A percentile compares a stretch with the other conserved stretches of the same genome.
These are phyloP conservation scores for Ramaria sp. DNA, from an alignment of 768 basidiomycete species.

Conservation along the genomic window DNA sequence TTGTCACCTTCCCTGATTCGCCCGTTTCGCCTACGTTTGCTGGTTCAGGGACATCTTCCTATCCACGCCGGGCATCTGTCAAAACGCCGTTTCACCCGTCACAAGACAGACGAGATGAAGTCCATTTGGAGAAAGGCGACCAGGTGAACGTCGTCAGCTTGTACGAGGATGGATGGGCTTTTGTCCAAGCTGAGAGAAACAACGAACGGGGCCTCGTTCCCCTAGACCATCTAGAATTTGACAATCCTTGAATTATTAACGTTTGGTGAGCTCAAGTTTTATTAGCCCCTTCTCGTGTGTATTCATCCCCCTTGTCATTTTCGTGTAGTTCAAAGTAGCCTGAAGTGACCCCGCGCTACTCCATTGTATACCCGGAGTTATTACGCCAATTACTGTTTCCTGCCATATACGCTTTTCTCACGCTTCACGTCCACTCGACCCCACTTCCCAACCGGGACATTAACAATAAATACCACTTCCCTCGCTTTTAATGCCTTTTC, in stretches of 20 bases:
- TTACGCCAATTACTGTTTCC: not conserved
- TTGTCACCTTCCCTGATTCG: slow-evolving; percentile 7
- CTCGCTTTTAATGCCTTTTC: not conserved
- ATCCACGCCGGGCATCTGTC: slow-evolving; percentile 3
- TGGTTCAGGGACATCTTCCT: not conserved
- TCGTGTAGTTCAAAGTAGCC: too few relatives aligned
- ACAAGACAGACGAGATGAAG: slow-evolving; percentile 33
- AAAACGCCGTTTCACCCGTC: not conserved
- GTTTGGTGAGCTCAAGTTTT: not conserved
- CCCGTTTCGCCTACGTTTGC: slow-evolving; percentile 8
- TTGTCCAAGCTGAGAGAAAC: slow-evolving; percentile 35
- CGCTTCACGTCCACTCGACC: slow-evolving; percentile 3
- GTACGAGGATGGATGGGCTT: slow-evolving; percentile 66
- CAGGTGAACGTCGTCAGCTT: slow-evolving; percentile 37
- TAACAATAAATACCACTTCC: not conserved
- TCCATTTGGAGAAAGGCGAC: slow-evolving; percentile 41
- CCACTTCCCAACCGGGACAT: not conserved
- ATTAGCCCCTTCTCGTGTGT: too few relatives aligned
- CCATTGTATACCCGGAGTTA: not conserved
- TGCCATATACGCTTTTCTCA: not conserved
- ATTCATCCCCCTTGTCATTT: too few relatives aligned
- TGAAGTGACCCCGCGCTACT: not conserved
- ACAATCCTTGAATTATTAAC: not conserved
- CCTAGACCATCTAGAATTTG: slow-evolving; percentile 42
- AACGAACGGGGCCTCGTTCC: slow-evolving; percentile 39